These are phyloP conservation scores for Vickermania ingenoplastis DNA, from an alignment of 208 protist species.

Conservation along the genomic window DNA sequence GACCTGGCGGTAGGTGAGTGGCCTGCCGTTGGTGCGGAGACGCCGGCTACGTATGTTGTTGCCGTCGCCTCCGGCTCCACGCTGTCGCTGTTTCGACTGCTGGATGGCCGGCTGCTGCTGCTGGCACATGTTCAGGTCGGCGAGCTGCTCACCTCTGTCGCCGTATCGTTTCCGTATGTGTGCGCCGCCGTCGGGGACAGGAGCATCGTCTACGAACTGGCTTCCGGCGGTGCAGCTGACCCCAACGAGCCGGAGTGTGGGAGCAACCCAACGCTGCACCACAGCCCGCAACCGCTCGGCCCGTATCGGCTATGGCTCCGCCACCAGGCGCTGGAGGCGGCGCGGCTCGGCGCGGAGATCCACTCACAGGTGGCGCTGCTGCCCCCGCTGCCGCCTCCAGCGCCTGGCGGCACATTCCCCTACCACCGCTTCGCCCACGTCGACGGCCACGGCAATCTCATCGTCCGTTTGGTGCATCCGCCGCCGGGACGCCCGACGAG, in stretches of 20 bases:
- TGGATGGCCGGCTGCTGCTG: constrained; percentile 10
- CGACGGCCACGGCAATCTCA: background rate
- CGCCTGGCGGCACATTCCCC: background rate
- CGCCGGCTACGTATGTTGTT: constrained; percentile 11
- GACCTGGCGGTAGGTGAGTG: background rate
- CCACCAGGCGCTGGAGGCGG: background rate
- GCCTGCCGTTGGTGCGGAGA: background rate
- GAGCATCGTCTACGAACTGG: constrained; percentile 11
- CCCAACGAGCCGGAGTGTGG: background rate
- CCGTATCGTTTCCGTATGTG: constrained; percentile 21
- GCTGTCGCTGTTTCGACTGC: constrained; percentile 23
- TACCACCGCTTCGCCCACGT: background rate
- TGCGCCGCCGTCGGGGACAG: constrained; percentile 17
- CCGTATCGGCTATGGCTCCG: background rate
- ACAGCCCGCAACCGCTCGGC: background rate
- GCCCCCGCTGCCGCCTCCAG: background rate
- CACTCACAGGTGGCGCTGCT: background rate
- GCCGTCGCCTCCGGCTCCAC: constrained; percentile 12
- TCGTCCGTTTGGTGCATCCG: background rate
- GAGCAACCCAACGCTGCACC: background rate
- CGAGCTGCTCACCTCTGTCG: constrained; percentile 21
- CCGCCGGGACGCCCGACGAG: no score
- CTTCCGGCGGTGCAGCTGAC: background rate
- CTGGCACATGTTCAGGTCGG: constrained; percentile 8
- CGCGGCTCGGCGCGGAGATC: background rate